Evolutionary conservation across 1,284 basidiomycete genomes (phyloP).

Genomic region (Ganoderma sinense): DNA sequence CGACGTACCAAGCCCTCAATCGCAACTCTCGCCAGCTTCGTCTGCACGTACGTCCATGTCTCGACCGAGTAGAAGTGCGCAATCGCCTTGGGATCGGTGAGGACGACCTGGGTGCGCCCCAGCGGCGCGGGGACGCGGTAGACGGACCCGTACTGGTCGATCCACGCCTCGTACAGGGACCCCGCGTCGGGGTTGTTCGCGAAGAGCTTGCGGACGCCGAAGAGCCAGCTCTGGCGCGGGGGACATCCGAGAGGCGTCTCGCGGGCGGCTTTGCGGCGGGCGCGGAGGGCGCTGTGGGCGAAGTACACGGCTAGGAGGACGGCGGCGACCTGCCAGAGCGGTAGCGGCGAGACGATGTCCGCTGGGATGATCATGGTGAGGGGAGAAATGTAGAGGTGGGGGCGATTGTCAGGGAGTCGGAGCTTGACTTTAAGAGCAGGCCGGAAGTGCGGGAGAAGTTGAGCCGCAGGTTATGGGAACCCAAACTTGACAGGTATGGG

Average conservation of each 20-base stretch:
- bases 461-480: neutral
- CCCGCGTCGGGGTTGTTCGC: slow-evolving; percentile 26
- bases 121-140: slow-evolving; percentile 51
- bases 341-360: slow-evolving; percentile 9
- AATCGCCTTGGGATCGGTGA: slow-evolving; percentile 63
- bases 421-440: neutral
- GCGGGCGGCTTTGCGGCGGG: slow-evolving; percentile 18
- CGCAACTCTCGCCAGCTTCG: slow-evolving; percentile 40
- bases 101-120: slow-evolving; percentile 48
- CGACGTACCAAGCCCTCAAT: slow-evolving; percentile 52
- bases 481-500: neutral
- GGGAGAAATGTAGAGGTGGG: neutral
- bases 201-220: slow-evolving; percentile 33
- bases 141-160: slow-evolving; percentile 54
- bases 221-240: slow-evolving; percentile 36
- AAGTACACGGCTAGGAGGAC: slow-evolving; percentile 25
- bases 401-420: neutral
- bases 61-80: slow-evolving; percentile 59
- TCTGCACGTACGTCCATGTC: slow-evolving; percentile 53
- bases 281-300: slow-evolving; percentile 22
- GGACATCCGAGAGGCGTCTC: slow-evolving; percentile 45
- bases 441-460: neutral
- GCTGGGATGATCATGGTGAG: slow-evolving; percentile 20
- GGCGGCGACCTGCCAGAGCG: slow-evolving; percentile 16
- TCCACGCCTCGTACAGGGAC: slow-evolving; percentile 43